Evolutionary conservation across 306 rosid genomes (phyloP).

Genomic region (Cicer cuneatum): DNA sequence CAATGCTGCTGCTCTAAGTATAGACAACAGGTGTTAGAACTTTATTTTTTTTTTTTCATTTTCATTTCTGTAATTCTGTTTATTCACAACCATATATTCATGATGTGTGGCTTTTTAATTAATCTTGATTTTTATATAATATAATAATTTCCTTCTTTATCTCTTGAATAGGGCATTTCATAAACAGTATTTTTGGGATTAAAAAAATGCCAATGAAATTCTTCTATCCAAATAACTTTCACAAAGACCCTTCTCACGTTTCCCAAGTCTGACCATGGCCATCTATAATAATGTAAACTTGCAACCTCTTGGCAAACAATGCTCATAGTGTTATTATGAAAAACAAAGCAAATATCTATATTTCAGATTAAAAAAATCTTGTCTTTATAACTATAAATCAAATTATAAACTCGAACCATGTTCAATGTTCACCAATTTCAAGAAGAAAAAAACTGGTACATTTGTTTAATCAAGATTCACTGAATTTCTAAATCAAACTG

Average conservation of each 20-base stretch:
- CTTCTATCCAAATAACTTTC: not conserved
- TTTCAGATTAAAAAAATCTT: not conserved
- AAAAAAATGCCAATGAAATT: not conserved
- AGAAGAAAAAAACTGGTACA: not conserved
- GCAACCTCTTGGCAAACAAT: not conserved
- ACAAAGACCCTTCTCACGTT: not conserved
- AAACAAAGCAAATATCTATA: not conserved
- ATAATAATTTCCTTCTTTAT: not conserved
- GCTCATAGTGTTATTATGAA: not conserved
- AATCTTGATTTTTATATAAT: conserved; percentile 24
- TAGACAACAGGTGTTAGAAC: conserved; percentile 76
- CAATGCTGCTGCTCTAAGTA: conserved; percentile 58
- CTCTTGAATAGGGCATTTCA: not conserved
- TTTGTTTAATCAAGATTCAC: conserved; percentile 16
- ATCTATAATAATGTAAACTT: conserved; percentile 11
- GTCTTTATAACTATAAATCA: not conserved
- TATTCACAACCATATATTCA: conserved; percentile 12
- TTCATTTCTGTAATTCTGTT: conserved; percentile 39
- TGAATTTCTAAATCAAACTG: conserved; percentile 6
- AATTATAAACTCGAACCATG: not conserved
- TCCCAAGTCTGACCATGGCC: not conserved
- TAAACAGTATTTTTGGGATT: not conserved
- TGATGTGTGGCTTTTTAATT: conserved; percentile 28
- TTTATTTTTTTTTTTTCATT: not conserved
- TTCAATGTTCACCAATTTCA: not conserved